Percentiles rank a stretch among this genome's conserved stretches.
Evolutionary conservation across 2,329 filamentous ascomycete genomes (phyloP).

Genomic region (Fusarium subglutinans): DNA sequence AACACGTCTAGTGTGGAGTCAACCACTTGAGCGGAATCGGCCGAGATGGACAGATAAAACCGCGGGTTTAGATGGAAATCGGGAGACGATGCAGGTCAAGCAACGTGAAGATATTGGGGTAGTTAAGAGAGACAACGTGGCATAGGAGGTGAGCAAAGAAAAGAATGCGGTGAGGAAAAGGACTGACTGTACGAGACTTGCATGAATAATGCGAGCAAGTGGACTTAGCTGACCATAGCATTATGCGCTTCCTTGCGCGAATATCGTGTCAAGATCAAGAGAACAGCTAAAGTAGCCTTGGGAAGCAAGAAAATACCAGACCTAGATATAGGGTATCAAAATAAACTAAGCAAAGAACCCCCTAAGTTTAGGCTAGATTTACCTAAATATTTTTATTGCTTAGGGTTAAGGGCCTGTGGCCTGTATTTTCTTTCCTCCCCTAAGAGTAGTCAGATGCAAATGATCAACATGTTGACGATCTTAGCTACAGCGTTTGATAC

Average conservation of each 20-base stretch:
- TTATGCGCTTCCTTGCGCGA: neutral
- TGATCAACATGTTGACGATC: neutral
- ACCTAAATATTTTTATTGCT: no score
- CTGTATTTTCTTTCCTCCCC: no score
- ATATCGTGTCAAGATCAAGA: neutral
- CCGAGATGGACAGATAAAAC: conserved; percentile 6
- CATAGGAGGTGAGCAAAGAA: neutral
- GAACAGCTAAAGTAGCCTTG: neutral
- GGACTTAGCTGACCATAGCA: neutral
- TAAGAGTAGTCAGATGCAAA: neutral
- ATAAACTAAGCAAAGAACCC: no score
- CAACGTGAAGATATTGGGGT: conserved; percentile 30
- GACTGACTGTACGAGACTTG: conserved; percentile 15
- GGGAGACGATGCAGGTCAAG: neutral
- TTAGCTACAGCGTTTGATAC: conserved; percentile 1
- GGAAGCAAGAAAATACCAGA: no score
- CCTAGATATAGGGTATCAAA: no score
- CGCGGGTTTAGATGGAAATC: neutral
- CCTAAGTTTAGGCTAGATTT: no score
- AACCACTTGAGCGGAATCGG: conserved; percentile 12
- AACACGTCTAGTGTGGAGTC: neutral
- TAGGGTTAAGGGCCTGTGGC: no score
- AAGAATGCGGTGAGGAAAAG: conserved; percentile 36
- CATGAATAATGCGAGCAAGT: conserved; percentile 8
- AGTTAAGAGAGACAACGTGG: conserved; percentile 9